Evolutionary conservation across 2,329 filamentous ascomycete genomes (phyloP).

Genomic region (Arthrobotrys entomopaga): DNA sequence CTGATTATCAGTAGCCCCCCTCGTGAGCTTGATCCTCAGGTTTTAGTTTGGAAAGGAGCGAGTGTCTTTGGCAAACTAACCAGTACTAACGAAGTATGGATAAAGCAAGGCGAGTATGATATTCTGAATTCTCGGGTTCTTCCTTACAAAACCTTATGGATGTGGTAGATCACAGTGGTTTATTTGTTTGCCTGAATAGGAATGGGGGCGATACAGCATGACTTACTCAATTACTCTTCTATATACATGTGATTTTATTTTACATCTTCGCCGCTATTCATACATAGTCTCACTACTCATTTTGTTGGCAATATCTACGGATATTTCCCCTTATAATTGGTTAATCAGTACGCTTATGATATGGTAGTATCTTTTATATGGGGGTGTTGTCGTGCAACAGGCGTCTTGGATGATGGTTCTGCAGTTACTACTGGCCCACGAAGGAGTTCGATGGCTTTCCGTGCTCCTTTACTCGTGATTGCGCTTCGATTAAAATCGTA

Average conservation of each 20-base stretch:
- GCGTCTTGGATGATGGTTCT: background rate
- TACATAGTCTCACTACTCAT: no score
- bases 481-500: conserved; percentile 33
- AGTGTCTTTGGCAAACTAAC: conserved; percentile 93
- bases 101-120: conserved; percentile 87
- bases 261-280: no score
- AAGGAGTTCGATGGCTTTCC: conserved; percentile 21
- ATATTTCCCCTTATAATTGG: no score
- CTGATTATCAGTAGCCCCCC: conserved; percentile 78
- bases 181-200: no score
- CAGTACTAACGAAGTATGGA: conserved; percentile 92
- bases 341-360: no score
- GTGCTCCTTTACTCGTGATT: conserved; percentile 40
- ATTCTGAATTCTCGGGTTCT: conserved; percentile 81
- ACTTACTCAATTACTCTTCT: no score
- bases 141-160: conserved; percentile 80
- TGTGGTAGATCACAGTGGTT: conserved; percentile 63
- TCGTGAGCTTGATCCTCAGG: conserved; percentile 92
- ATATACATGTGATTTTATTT: no score
- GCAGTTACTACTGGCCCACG: background rate
- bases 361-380: no score
- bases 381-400: no score
- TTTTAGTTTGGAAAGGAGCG: conserved; percentile 97
- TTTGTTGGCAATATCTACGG: no score
- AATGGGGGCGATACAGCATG: background rate